Conservation (phyloP, 371 early-diverging fungal species). For the Mucor piriformis region DNA sequence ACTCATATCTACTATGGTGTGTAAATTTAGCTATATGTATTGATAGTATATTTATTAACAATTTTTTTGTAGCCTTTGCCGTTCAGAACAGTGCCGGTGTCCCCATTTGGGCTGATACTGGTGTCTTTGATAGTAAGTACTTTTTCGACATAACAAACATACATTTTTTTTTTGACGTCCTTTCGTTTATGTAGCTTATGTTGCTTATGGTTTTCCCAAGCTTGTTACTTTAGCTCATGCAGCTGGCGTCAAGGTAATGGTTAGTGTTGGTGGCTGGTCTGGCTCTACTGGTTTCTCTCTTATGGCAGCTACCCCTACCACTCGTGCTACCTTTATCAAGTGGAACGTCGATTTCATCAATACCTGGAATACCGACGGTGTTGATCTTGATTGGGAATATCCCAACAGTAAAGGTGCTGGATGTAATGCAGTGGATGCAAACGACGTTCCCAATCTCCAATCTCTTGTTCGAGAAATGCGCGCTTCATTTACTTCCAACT, state of each 20-base stretch:
- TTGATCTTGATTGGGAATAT: slow-evolving; percentile 47
- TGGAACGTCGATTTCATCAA: slow-evolving; percentile 52
- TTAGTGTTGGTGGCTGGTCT: slow-evolving; percentile 77
- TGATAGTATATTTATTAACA: background rate
- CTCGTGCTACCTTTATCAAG: slow-evolving; percentile 55
- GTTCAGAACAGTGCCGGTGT: slow-evolving; percentile 37
- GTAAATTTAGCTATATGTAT: slow-evolving; percentile 14
- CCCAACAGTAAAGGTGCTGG: slow-evolving; percentile 61
- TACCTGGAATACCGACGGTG: slow-evolving; percentile 58
- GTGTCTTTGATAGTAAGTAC: slow-evolving; percentile 29
- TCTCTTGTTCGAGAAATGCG: slow-evolving; percentile 68
- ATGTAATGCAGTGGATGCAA: slow-evolving; percentile 50
- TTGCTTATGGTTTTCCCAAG: slow-evolving; percentile 33
- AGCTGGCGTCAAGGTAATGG: slow-evolving; percentile 52
- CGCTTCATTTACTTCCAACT: slow-evolving; percentile 53
- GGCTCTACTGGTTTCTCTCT: slow-evolving; percentile 47
- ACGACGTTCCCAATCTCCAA: slow-evolving; percentile 57
- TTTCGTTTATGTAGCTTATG: slow-evolving; percentile 12
- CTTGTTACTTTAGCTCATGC: slow-evolving; percentile 49
- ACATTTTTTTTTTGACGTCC: background rate
- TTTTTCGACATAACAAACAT: background rate
- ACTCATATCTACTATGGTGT: slow-evolving; percentile 57
- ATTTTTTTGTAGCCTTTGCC: slow-evolving; percentile 35
- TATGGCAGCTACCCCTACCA: slow-evolving; percentile 47
- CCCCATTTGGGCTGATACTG: slow-evolving; percentile 32